A percentile compares a stretch with the other conserved stretches of the same genome.
Evolutionary conservation across 306 rosid species (phyloP).

Genomic region (Arachis stenosperma): DNA sequence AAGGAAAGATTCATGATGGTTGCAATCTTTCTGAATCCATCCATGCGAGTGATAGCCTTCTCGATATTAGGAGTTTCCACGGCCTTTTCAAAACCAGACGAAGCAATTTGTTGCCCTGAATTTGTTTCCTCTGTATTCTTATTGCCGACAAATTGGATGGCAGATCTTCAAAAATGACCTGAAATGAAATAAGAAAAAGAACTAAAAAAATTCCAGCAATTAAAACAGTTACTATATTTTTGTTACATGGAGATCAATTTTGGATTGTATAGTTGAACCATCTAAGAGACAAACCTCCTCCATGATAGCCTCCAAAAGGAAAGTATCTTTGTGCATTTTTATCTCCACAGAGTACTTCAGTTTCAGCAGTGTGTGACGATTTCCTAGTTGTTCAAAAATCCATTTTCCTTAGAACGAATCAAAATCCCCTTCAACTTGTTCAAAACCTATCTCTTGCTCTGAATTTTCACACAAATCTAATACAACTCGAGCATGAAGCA

Average conservation of each 20-base stretch:
- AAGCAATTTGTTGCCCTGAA: slow-evolving; percentile 41
- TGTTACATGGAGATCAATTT: neutral
- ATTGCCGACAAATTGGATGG: slow-evolving; percentile 87
- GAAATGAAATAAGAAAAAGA: slow-evolving; percentile 10
- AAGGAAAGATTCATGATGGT: slow-evolving; percentile 55
- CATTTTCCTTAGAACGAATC: slow-evolving; percentile 79
- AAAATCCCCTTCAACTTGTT: slow-evolving; percentile 90
- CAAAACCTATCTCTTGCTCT: slow-evolving; percentile 81
- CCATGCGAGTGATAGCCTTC: no score
- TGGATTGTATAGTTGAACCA: slow-evolving; percentile 1
- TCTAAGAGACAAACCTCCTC: slow-evolving; percentile 64
- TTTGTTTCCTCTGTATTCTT: neutral
- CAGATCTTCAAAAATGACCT: slow-evolving; percentile 93
- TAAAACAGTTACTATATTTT: neutral
- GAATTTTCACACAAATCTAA: slow-evolving; percentile 70
- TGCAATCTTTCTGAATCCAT: no score
- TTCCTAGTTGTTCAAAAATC: slow-evolving; percentile 88
- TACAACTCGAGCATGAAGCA: slow-evolving; percentile 87
- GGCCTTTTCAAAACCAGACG: slow-evolving; percentile 29
- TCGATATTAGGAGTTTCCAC: no score
- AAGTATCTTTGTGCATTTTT: slow-evolving; percentile 81
- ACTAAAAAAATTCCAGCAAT: slow-evolving; percentile 10
- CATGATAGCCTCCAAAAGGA: slow-evolving; percentile 84
- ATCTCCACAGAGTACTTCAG: slow-evolving; percentile 87
- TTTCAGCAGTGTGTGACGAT: slow-evolving; percentile 74